Evolutionary conservation across 208 protist genomes (phyloP).

Genomic region (Trichomonas tenax): DNA sequence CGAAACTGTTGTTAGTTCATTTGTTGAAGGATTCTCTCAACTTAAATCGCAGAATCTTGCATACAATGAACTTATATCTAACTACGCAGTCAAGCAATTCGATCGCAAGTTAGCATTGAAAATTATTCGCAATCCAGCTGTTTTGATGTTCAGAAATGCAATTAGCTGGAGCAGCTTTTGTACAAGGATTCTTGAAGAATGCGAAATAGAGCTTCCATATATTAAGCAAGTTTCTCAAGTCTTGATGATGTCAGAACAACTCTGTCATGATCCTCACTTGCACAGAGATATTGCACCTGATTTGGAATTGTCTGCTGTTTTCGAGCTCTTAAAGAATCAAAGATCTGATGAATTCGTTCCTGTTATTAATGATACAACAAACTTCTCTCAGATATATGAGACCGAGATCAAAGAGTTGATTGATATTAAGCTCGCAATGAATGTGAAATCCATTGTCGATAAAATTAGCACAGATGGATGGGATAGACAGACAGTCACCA

Average conservation of each 20-base stretch:
- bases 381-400: neutral
- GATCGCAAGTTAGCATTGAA: neutral
- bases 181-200: neutral
- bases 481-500: neutral
- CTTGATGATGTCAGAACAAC: neutral
- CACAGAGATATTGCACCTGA: neutral
- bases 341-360: neutral
- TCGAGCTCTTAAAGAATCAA: neutral
- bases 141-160: neutral
- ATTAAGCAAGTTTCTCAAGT: neutral
- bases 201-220: neutral
- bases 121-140: neutral
- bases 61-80: neutral
- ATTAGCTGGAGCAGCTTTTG: neutral
- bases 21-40: neutral
- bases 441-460: neutral
- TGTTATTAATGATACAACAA: neutral
- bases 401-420: neutral
- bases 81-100: neutral
- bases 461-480: neutral
- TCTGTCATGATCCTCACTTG: neutral
- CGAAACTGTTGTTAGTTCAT: neutral
- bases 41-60: neutral
- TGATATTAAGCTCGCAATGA: neutral
- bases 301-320: neutral